Conservation (phyloP, 2,329 filamentous ascomycete genomes). For the Fusarium sp. region DNA sequence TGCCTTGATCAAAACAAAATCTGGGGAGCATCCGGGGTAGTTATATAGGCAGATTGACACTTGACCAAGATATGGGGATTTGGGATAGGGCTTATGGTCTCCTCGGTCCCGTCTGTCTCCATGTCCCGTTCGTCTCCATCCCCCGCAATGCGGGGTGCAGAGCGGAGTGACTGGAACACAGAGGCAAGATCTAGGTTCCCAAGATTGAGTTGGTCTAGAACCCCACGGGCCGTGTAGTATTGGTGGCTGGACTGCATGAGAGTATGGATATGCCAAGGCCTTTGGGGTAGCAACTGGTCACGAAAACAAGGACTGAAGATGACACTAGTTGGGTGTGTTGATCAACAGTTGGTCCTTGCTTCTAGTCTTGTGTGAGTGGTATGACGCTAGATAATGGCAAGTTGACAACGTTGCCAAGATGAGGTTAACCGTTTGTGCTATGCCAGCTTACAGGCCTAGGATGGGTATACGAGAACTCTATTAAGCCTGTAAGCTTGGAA, state of each 20-base stretch:
- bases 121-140: slow-evolving; percentile 13
- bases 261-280: slow-evolving; percentile 5
- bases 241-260: background rate
- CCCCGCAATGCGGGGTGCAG: slow-evolving; percentile 41
- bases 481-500: background rate
- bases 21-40: background rate
- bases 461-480: background rate
- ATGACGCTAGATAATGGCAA: slow-evolving; percentile 24
- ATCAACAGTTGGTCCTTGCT: slow-evolving; percentile 17
- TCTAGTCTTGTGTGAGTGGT: background rate
- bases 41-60: slow-evolving; percentile 28
- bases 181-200: slow-evolving; percentile 15
- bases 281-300: slow-evolving; percentile 15
- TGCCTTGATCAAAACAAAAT: slow-evolving; percentile 27
- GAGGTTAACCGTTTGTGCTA: background rate
- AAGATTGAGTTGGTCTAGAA: slow-evolving; percentile 40
- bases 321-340: background rate
- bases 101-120: slow-evolving; percentile 9
- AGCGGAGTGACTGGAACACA: background rate
- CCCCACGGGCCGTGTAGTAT: background rate
- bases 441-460: too few relatives aligned
- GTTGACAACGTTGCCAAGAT: background rate
- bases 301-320: background rate
- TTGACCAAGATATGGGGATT: background rate
- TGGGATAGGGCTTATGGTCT: slow-evolving; percentile 10